Evolutionary conservation across 768 basidiomycete species (phyloP), one percentile per base, ranked within the genome.

Genomic region (Boletus tylopilopsis): DNA sequence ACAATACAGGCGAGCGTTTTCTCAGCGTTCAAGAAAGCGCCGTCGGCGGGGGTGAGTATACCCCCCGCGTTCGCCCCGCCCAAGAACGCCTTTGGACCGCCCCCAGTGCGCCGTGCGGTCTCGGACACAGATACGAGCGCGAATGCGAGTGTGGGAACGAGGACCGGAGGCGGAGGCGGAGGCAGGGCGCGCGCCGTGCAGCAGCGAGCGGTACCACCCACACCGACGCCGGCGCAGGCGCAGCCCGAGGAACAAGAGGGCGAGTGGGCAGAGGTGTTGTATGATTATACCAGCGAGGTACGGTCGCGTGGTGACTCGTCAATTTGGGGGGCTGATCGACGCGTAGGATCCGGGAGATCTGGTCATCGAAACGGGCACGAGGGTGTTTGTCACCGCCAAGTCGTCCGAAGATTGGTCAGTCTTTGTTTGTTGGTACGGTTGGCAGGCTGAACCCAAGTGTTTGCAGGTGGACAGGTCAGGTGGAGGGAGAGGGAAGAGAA

Each of bases 211-310:
- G 33, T 7, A 33, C 10, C 33, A 13, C n/a, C n/a, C n/a, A n/a
- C n/a, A n/a, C n/a, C n/a, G n/a, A n/a, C n/a, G n/a, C n/a, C n/a
- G n/a, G 3, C 12, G 16, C 33, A 9, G 6, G 11, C 15, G 33
- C 16, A 4, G 18, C 35, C 36, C 10, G 71, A 71, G 54, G 61
- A 63, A 3, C 72, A 73, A 38, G n/a, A 34, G 30, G 87, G 85
- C 5, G 84, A 87, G 53, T 91, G 89, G 89, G 87, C 80, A 15
- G 82, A 90, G 58, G 89, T 73, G 5, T 57, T 88, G 65, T 91
- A 90, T 60, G 87, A 87, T 51, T 91, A 87, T 69, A 70, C 70
- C 36, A 82, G 87, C 43, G 71, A 72, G 58, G 88, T 89, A 30
- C 0, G 29, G 56, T n/a, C n/a, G n/a, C 35, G 59, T 56, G 19